A percentile compares a stretch with the other conserved stretches of the same genome.
These are phyloP conservation scores for Penicillium riverlandense DNA, from an alignment of 495 filamentous ascomycete genomes.

Conservation along the genomic window DNA sequence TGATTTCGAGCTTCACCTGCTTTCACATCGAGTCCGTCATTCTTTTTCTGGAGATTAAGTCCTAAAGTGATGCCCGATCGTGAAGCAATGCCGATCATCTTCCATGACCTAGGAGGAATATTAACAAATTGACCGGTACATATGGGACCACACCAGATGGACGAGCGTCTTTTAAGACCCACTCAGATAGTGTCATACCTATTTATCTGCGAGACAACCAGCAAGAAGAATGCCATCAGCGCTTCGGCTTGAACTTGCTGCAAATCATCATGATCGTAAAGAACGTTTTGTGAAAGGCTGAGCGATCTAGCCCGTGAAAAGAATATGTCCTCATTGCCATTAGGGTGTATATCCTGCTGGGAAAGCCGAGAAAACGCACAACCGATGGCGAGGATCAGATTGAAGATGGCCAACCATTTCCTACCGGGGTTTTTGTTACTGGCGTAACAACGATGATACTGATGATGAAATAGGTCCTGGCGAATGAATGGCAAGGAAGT, in stretches of 20 bases:
- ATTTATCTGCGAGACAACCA: conserved; percentile 9
- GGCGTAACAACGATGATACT: conserved; percentile 39
- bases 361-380: conserved; percentile 39
- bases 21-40: too few species aligned
- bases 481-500: conserved; percentile 54
- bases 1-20: too few species aligned
- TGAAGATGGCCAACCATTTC: conserved; percentile 57
- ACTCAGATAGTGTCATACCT: too few species aligned
- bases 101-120: too few species aligned
- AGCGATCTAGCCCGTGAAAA: conserved; percentile 54
- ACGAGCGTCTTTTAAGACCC: too few species aligned
- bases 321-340: conserved; percentile 47
- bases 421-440: conserved; percentile 33
- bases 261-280: conserved; percentile 54
- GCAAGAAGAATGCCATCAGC: conserved; percentile 54
- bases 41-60: too few species aligned
- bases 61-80: too few species aligned
- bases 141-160: too few species aligned
- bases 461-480: conserved; percentile 35
- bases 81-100: too few species aligned
- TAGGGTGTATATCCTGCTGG: conserved; percentile 15
- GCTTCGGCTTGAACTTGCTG: conserved; percentile 56
- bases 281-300: conserved; percentile 43
- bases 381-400: conserved; percentile 60
- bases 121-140: too few species aligned